These are phyloP conservation scores for Lasiodiplodia sp. DNA, from an alignment of 2,329 filamentous ascomycete genomes.

Conservation along the genomic window DNA sequence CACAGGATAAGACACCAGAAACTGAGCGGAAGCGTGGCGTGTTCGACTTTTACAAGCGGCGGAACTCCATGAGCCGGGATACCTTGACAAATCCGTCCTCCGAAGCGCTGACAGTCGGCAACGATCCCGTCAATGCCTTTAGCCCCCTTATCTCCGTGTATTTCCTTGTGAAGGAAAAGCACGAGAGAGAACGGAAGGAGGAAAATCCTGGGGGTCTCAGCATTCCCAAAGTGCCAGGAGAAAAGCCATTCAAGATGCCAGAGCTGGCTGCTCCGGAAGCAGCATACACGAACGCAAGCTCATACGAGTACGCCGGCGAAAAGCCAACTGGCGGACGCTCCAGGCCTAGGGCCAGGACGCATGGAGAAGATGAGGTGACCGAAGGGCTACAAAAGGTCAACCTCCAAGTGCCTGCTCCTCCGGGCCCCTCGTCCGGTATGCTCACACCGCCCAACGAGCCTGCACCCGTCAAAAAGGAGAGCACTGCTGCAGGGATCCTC, in stretches of 20 bases:
- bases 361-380: slow-evolving; percentile 89
- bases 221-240: slow-evolving; percentile 63
- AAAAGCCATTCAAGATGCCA: slow-evolving; percentile 68
- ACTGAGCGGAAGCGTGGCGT: slow-evolving; percentile 85
- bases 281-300: slow-evolving; percentile 83
- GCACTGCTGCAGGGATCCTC: slow-evolving; percentile 81
- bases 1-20: slow-evolving; percentile 62
- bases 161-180: slow-evolving; percentile 94
- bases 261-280: slow-evolving; percentile 83
- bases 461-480: slow-evolving; percentile 79
- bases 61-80: slow-evolving; percentile 90
- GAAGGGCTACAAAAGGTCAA: slow-evolving; percentile 75
- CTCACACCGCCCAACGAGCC: slow-evolving; percentile 61
- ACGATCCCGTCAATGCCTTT: slow-evolving; percentile 91
- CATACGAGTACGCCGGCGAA: slow-evolving; percentile 90
- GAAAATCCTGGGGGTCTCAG: slow-evolving; percentile 66
- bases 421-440: slow-evolving; percentile 53
- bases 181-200: slow-evolving; percentile 75
- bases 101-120: slow-evolving; percentile 82
- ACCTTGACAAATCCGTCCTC: slow-evolving; percentile 83
- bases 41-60: slow-evolving; percentile 96
- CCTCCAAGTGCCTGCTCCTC: slow-evolving; percentile 56
- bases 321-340: slow-evolving; percentile 84
- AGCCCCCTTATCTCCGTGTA: slow-evolving; percentile 93
- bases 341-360: slow-evolving; percentile 85